A percentile compares a stretch with the other conserved stretches of the same genome.
Evolutionary conservation across 768 basidiomycete genomes (phyloP).

Genomic region (Agaricus sinodeliciosus): DNA sequence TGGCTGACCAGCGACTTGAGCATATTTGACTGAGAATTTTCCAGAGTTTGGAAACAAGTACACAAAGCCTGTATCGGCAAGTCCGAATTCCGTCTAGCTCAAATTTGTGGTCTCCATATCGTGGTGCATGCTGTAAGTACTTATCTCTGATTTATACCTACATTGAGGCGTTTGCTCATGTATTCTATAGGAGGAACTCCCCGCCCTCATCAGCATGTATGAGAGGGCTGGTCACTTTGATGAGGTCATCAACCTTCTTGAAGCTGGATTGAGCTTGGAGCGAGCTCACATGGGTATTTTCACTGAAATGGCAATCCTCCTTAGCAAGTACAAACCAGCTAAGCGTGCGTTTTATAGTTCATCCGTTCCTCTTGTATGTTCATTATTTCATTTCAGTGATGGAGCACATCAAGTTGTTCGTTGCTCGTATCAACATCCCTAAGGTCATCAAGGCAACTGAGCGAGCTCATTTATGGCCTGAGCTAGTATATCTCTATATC

Average conservation of each 20-base stretch:
- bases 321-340: slow-evolving; percentile 93
- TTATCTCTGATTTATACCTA: slow-evolving; percentile 14
- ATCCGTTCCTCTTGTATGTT: neutral
- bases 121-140: slow-evolving; percentile 76
- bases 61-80: slow-evolving; percentile 98
- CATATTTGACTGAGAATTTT: slow-evolving; percentile 10
- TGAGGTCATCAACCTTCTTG: slow-evolving; percentile 85
- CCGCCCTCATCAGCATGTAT: slow-evolving; percentile 71
- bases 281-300: slow-evolving; percentile 99
- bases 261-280: slow-evolving; percentile 94
- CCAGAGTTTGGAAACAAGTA: slow-evolving; percentile 99
- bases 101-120: slow-evolving; percentile 98
- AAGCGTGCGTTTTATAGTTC: slow-evolving; percentile 55
- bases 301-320: slow-evolving; percentile 85
- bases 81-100: slow-evolving; percentile 81
- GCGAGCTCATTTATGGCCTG: slow-evolving; percentile 96
- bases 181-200: slow-evolving; percentile 61
- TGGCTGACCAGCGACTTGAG: slow-evolving; percentile 9
- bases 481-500: slow-evolving; percentile 96
- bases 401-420: slow-evolving; percentile 97
- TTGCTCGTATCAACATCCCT: slow-evolving; percentile 95
- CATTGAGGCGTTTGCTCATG: slow-evolving; percentile 12
- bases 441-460: slow-evolving; percentile 98
- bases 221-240: slow-evolving; percentile 92
- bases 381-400: slow-evolving; percentile 54